Evolutionary conservation across 352 stramenopile species (phyloP).

Genomic region (Elongisporangium anandrum): DNA sequence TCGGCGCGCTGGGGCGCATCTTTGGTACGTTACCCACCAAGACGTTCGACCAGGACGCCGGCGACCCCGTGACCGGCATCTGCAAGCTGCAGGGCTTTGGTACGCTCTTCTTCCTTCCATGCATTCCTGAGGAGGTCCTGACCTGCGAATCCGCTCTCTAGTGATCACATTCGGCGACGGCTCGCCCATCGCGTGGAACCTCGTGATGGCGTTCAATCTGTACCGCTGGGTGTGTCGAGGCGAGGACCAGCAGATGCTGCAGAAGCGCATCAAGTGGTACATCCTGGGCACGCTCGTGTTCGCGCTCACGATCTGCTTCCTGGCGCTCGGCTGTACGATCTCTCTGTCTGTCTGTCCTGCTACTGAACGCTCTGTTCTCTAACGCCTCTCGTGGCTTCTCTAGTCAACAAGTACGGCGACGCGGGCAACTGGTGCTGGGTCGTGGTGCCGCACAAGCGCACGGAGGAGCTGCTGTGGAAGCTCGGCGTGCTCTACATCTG

Average conservation of each 20-base stretch:
- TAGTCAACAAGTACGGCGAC: conserved; percentile 63
- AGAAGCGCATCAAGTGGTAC: conserved; percentile 83
- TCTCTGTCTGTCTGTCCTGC: not conserved
- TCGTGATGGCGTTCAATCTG: conserved; percentile 81
- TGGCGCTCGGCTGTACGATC: conserved; percentile 33
- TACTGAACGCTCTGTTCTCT: not conserved
- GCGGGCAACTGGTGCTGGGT: conserved; percentile 80
- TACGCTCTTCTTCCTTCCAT: too few relatives aligned
- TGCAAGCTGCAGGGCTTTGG: conserved; percentile 74
- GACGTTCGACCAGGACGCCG: conserved; percentile 53
- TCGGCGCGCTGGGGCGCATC: conserved; percentile 61
- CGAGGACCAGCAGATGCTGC: conserved; percentile 79
- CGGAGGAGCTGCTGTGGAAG: conserved; percentile 70
- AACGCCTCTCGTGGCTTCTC: conserved; percentile 1
- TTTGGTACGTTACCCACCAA: conserved; percentile 63
- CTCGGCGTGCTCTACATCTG: conserved; percentile 69
- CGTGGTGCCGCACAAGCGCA: conserved; percentile 35
- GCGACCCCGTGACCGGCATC: conserved; percentile 45
- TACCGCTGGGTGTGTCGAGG: conserved; percentile 81
- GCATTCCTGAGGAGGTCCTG: conserved; percentile 4
- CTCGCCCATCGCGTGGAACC: conserved; percentile 77
- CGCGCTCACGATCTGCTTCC: conserved; percentile 40
- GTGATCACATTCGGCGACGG: conserved; percentile 78
- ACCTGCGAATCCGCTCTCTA: conserved; percentile 7
- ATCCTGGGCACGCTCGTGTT: conserved; percentile 56